phyloP scores from a whole-genome alignment of 345 rosid species.

The Raphanus raphanistrum region DNA sequence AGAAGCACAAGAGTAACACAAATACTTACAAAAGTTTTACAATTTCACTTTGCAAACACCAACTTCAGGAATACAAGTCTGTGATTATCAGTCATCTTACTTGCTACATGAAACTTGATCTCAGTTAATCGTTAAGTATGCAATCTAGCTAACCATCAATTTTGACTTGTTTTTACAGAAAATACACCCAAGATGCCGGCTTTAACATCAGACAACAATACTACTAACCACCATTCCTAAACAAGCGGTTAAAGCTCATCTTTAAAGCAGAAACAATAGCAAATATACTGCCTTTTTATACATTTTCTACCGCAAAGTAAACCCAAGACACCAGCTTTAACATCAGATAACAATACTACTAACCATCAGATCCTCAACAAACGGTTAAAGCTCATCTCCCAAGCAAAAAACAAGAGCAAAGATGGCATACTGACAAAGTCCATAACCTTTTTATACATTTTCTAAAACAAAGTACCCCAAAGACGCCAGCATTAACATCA shows the following conservation, averaged over 20 bases:
- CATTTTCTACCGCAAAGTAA: neutral
- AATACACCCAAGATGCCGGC: neutral
- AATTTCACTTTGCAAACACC: neutral
- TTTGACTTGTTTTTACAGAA: neutral
- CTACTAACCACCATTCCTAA: neutral
- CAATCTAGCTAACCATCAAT: neutral
- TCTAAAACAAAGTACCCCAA: neutral
- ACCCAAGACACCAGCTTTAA: neutral
- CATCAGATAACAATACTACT: neutral
- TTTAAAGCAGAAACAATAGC: neutral
- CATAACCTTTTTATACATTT: conserved; percentile 22
- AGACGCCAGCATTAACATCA: neutral
- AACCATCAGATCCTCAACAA: neutral
- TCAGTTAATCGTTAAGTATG: neutral
- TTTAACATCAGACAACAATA: neutral
- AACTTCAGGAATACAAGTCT: neutral
- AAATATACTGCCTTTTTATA: neutral
- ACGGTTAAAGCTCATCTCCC: neutral
- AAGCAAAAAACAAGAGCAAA: neutral
- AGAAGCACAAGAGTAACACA: neutral
- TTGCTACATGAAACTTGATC: neutral
- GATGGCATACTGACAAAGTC: neutral
- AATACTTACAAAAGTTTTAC: neutral
- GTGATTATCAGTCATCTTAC: conserved; percentile 1
- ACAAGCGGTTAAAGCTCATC: neutral